A percentile compares a stretch with the other conserved stretches of the same genome.
Evolutionary conservation across 768 basidiomycete genomes (phyloP).

Genomic region (Podaxis sp.): DNA sequence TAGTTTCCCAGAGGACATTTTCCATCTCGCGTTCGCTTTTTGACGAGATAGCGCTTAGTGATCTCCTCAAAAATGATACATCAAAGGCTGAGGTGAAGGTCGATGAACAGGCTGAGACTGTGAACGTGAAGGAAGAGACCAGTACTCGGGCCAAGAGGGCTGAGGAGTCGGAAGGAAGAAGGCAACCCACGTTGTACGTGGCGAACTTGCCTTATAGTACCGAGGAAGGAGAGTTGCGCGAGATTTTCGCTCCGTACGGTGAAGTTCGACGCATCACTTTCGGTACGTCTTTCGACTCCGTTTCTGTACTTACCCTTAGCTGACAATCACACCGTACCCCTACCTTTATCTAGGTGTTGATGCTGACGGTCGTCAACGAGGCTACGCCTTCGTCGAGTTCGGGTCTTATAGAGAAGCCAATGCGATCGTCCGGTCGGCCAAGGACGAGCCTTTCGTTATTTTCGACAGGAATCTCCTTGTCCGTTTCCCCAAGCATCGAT

Average conservation of each 20-base stretch:
- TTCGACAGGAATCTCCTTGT: constrained; percentile 44
- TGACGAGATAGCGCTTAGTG: background rate
- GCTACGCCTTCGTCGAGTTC: constrained; percentile 49
- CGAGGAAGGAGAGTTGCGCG: constrained; percentile 39
- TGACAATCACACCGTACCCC: background rate
- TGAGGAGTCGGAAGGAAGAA: too few relatives aligned
- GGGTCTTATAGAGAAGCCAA: constrained; percentile 34
- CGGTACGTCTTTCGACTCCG: constrained; percentile 32
- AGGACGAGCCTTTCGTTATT: constrained; percentile 48
- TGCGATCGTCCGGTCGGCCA: constrained; percentile 32
- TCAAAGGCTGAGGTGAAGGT: background rate
- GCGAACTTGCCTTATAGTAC: constrained; percentile 54
- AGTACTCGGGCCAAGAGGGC: background rate
- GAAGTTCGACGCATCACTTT: constrained; percentile 35
- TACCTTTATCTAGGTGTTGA: background rate
- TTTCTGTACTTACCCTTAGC: background rate
- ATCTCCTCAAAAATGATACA: background rate
- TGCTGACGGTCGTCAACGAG: constrained; percentile 37
- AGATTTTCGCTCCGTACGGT: constrained; percentile 45
- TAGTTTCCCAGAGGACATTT: constrained; percentile 20
- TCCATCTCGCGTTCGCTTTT: constrained; percentile 21
- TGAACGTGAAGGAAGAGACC: background rate
- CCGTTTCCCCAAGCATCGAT: constrained; percentile 33
- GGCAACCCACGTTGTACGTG: constrained; percentile 39
- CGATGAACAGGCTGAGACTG: background rate